Evolutionary conservation across 2,329 filamentous ascomycete genomes (phyloP), one percentile per base, ranked within the genome.

Genomic region (Epichloe coenophiala): DNA sequence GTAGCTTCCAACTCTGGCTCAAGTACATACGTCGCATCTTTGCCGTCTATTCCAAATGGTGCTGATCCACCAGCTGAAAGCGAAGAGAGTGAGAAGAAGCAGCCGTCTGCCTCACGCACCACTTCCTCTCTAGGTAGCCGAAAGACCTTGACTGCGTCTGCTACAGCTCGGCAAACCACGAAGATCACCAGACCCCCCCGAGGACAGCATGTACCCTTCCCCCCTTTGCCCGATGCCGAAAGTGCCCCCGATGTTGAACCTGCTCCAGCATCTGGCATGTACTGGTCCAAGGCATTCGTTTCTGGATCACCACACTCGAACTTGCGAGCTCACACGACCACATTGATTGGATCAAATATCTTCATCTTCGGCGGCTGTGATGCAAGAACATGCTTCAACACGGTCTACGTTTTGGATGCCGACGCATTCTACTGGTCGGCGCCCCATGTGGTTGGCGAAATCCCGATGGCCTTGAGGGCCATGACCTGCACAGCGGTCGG

Each of bases 401-500:
- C 82, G 59, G 65, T 86, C 43, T 84, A 84, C 60, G 79, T 85
- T 15, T 68, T 86, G 48, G 82, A 86, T 60, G 81, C 80, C 45
- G 82, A 86, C 65, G 74, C 81, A 33, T 85, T 84, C 64, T 77
- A 83, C 65, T 85, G 82, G 80, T 83, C 78, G 35, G 69, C 71
- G 52, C 82, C 82, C n/a, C 71, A 74, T 56, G 78, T 84, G 27
- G 74, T 76, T 11, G 82, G 82, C 54, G 80, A 84, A 11, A 71
- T 82, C 6, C 82, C 82, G 12, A 72, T 78, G 50, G 81, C 81
- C 13, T 67, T 86, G 54, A 74, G 82, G 39, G 82, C 82, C 57
- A 86, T 86, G 82, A 85, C 82, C 5, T 84, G 80, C 60, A 86
- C 82, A 4, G 80, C 81, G 23, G 80, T 85, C 19, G 80, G 80